phyloP scores from a whole-genome alignment of 2,329 filamentous ascomycete genomes.

The Trichoderma atrobrunneum region DNA sequence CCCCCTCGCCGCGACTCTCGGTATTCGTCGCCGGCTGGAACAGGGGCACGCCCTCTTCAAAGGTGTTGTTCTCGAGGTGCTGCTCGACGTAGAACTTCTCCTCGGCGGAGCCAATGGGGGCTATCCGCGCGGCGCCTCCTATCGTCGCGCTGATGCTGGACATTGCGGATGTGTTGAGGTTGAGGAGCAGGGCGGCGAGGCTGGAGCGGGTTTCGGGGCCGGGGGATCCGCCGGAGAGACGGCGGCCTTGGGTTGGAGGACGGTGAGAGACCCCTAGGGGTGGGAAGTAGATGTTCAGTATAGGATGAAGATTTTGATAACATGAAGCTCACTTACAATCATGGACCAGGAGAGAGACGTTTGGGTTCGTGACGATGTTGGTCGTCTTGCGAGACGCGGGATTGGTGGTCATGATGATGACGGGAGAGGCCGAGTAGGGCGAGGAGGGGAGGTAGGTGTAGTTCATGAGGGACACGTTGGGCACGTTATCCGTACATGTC shows the following conservation, averaged over 20 bases:
- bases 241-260: conserved; percentile 67
- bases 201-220: conserved; percentile 66
- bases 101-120: conserved; percentile 71
- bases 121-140: conserved; percentile 77
- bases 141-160: conserved; percentile 91
- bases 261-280: conserved; percentile 82
- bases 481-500: conserved; percentile 77
- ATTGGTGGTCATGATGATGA: conserved; percentile 93
- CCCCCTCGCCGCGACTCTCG: conserved; percentile 41
- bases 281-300: background rate
- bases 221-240: conserved; percentile 60
- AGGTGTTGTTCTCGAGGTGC: conserved; percentile 91
- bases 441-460: conserved; percentile 92
- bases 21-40: conserved; percentile 37
- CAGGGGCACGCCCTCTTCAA: conserved; percentile 52
- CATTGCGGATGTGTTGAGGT: conserved; percentile 85
- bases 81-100: conserved; percentile 79
- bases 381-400: conserved; percentile 73
- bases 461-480: conserved; percentile 97
- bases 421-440: conserved; percentile 65
- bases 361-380: conserved; percentile 80
- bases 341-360: conserved; percentile 91
- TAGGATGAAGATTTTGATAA: background rate
- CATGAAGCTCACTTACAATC: conserved; percentile 57
- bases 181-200: conserved; percentile 78